A percentile compares a stretch with the other conserved stretches of the same genome.
These are phyloP conservation scores for Triticum aestivum DNA, from an alignment of 176 grass and related monocot species.

Conservation along the genomic window DNA sequence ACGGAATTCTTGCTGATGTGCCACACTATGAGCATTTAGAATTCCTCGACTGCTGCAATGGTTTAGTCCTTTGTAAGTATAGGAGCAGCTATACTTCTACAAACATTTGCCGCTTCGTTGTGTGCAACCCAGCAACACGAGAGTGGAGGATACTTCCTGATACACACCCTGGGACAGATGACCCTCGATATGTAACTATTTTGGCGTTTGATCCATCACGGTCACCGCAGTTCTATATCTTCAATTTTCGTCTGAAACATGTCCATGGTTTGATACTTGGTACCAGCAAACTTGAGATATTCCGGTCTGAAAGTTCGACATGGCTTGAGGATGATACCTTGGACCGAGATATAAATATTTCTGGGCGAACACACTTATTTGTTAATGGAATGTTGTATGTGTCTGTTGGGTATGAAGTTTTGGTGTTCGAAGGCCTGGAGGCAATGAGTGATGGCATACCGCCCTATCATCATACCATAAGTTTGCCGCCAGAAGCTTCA, in stretches of 20 bases:
- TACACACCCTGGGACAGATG: background rate
- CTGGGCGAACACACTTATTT: too few relatives aligned
- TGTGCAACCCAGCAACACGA: conserved; percentile 46
- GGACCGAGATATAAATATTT: too few relatives aligned
- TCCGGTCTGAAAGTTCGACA: background rate
- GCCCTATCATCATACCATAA: background rate
- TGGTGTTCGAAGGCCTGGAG: background rate
- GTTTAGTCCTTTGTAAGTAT: conserved; percentile 48
- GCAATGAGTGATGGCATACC: background rate
- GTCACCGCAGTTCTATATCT: conserved; percentile 40
- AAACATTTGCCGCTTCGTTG: background rate
- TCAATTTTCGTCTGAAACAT: conserved; percentile 21
- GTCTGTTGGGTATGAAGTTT: too few relatives aligned
- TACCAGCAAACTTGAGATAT: conserved; percentile 2
- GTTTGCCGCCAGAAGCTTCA: background rate
- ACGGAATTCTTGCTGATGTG: conserved; percentile 24
- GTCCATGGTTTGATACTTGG: background rate
- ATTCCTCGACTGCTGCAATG: conserved; percentile 48
- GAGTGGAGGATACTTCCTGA: conserved; percentile 22
- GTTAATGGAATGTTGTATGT: too few relatives aligned
- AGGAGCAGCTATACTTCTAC: background rate
- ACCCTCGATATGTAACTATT: background rate
- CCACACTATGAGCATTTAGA: conserved; percentile 17
- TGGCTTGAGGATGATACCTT: background rate
- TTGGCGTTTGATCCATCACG: conserved; percentile 34